A percentile compares a stretch with the other conserved stretches of the same genome.
phyloP scores from a whole-genome alignment of 2,329 filamentous ascomycete species.

The Nothomitra cinnamomea region DNA sequence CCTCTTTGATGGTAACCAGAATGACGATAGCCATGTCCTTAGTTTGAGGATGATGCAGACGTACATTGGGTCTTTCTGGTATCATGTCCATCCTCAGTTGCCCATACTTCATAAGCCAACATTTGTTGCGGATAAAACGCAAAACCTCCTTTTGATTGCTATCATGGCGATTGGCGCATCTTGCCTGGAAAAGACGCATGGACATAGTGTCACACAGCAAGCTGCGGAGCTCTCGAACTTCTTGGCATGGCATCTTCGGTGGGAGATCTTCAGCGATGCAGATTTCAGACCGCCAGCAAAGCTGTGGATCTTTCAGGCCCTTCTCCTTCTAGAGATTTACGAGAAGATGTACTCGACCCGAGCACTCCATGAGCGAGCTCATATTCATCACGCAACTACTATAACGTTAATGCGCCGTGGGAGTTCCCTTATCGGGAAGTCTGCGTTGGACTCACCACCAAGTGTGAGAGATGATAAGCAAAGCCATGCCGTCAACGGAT shows the following conservation, averaged over 20 bases:
- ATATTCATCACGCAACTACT: constrained; percentile 92
- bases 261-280: constrained; percentile 85
- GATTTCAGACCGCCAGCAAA: constrained; percentile 87
- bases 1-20: constrained; percentile 62
- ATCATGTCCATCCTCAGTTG: constrained; percentile 83
- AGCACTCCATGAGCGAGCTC: constrained; percentile 79
- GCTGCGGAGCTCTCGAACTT: constrained; percentile 81
- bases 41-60: constrained; percentile 91
- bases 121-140: constrained; percentile 74
- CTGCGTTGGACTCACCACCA: constrained; percentile 68
- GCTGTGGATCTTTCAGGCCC: constrained; percentile 86
- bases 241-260: constrained; percentile 80
- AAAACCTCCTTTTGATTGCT: constrained; percentile 65
- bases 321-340: constrained; percentile 78
- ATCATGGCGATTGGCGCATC: constrained; percentile 89
- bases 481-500: constrained; percentile 18
- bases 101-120: constrained; percentile 91
- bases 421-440: constrained; percentile 74
- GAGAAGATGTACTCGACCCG: constrained; percentile 97
- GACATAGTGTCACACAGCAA: constrained; percentile 52
- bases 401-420: constrained; percentile 90
- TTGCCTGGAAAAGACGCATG: constrained; percentile 70
- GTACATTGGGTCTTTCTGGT: constrained; percentile 88
- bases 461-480: constrained; percentile 46
- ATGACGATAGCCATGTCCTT: constrained; percentile 42